Base-by-base conservation (phyloP, 805 yeast species). In the Pichia cabralensis region DNA sequence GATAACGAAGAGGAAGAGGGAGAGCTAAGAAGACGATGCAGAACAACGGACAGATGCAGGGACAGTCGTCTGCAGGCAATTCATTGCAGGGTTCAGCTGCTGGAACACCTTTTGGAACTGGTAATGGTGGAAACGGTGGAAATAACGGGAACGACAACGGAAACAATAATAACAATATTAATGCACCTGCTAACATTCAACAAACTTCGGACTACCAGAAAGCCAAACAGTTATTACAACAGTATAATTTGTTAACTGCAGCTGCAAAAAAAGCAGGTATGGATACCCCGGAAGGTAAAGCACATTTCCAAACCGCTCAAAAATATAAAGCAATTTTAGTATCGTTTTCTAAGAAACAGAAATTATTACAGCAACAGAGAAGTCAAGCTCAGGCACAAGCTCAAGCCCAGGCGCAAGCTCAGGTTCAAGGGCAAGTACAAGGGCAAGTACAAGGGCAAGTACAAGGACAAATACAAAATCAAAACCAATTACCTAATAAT, bases 211-310 rank as follows among this genome's bases (percentile, higher is more conserved):
- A n/a, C n/a, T n/a, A n/a, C n/a, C n/a, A n/a, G n/a, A n/a, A 71
- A 44, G 74, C 74, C 14, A 70, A 74, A 25, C 75, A 73, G 49
- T 60, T 80, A 40, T 67, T 77, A 10, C 71, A 67, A 40, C 80
- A 75, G 35, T 71, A 74, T 42, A 70, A 69, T 33, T 59, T 65
- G 22, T 80, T 76, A 45, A 65, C 74, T 22, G 73, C 71, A 16
- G 69, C 71, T 45, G 86, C 85, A 2, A 73, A 71, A 45, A 68
- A 67, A 13, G 68, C 77, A 1, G 83, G 84, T 3, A 64, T 64
- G 22, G 71, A 68, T 18, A 67, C 77, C 0, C 74, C 70, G 0
- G 73, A 64, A 38, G 85, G 84, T 14, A 70, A 71, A 45, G 76
- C 74, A 41, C 79, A 78, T 45, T 56, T 72, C 45, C 64, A 64